Percentiles rank a stretch among this genome's conserved stretches.
phyloP scores from a whole-genome alignment of 2,329 filamentous ascomycete genomes.

The Hyphodiscus sp. region DNA sequence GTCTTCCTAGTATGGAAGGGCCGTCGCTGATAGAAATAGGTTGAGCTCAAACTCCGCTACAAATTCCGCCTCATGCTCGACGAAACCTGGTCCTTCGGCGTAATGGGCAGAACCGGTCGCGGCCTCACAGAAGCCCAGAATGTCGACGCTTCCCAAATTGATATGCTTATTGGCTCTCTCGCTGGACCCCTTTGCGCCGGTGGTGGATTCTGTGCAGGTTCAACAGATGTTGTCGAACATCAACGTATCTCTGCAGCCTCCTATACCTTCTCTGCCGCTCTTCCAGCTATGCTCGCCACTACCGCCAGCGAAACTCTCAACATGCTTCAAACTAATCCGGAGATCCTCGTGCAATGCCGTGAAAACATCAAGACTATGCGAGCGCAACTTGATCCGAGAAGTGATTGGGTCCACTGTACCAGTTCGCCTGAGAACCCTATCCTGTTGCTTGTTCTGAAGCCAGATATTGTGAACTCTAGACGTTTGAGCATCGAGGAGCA shows the following conservation, averaged over 20 bases:
- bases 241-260: constrained; percentile 88
- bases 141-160: constrained; percentile 84
- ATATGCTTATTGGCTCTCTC: constrained; percentile 95
- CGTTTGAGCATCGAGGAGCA: constrained; percentile 68
- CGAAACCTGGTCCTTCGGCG: constrained; percentile 95
- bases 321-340: constrained; percentile 79
- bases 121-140: constrained; percentile 96
- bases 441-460: constrained; percentile 76
- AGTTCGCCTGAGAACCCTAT: constrained; percentile 82
- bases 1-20: background rate
- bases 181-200: constrained; percentile 85
- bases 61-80: constrained; percentile 97
- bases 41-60: constrained; percentile 91
- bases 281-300: constrained; percentile 91
- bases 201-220: constrained; percentile 92
- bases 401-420: constrained; percentile 83
- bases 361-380: constrained; percentile 85
- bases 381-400: constrained; percentile 82
- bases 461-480: constrained; percentile 68
- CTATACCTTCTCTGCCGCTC: constrained; percentile 92
- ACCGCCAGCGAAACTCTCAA: constrained; percentile 88
- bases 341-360: constrained; percentile 69
- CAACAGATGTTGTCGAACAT: constrained; percentile 87
- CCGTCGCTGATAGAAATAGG: constrained; percentile 36
- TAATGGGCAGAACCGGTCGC: constrained; percentile 83